A percentile compares a stretch with the other conserved stretches of the same genome.
These are phyloP conservation scores for Excoecaria cochinchinensis DNA, from an alignment of 345 rosid species.

Conservation along the genomic window DNA sequence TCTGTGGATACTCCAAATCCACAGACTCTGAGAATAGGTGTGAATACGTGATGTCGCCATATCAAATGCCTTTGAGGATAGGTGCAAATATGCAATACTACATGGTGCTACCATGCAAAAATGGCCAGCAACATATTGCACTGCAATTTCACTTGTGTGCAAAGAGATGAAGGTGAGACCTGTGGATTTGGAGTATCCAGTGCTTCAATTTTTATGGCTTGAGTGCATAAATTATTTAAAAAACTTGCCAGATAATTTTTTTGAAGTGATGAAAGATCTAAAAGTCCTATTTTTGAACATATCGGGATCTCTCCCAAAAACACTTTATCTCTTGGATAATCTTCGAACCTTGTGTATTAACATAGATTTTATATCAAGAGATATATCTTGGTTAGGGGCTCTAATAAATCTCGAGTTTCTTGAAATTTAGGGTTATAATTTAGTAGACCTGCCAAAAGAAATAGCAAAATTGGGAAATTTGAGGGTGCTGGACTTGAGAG, in stretches of 20 bases:
- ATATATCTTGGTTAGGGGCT: not conserved
- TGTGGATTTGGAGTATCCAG: constrained; percentile 14
- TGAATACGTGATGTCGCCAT: not conserved
- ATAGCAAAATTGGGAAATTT: not conserved
- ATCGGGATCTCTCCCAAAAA: constrained; percentile 7
- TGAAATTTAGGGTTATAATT: not conserved
- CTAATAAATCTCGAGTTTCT: not conserved
- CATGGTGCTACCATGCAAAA: not conserved
- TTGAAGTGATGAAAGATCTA: constrained; percentile 16
- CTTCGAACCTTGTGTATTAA: constrained; percentile 22
- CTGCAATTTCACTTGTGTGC: not conserved
- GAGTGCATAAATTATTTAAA: accelerated
- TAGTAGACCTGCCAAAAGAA: not conserved
- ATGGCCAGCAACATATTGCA: not conserved
- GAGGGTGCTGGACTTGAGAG: not conserved
- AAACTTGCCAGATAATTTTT: constrained; percentile 14
- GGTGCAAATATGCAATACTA: not conserved
- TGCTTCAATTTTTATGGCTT: constrained; percentile 5
- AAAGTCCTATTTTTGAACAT: constrained; percentile 15
- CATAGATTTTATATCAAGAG: not conserved
- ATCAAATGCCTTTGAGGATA: not conserved
- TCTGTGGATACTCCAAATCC: too few relatives aligned
- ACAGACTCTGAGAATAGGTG: too few relatives aligned
- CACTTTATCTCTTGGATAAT: constrained; percentile 1
- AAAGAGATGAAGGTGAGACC: not conserved